These are phyloP conservation scores for Phytophthora citricola DNA, from an alignment of 352 stramenopile genomes.

Conservation along the genomic window DNA sequence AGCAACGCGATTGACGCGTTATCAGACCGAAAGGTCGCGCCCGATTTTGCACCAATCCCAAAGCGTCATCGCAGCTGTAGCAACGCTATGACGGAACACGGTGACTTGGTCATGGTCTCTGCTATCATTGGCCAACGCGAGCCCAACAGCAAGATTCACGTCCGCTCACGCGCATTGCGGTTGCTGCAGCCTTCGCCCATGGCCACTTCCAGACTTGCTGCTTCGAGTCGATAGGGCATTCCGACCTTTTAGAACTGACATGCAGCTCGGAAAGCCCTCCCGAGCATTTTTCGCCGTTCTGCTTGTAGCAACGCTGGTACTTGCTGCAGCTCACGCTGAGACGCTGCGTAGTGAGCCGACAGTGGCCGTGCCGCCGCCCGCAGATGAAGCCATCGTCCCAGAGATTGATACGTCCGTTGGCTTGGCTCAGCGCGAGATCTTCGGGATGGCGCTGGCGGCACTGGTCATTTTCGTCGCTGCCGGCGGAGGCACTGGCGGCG, in stretches of 20 bases:
- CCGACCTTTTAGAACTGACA: neutral
- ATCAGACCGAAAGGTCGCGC: conserved; percentile 17
- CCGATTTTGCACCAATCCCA: conserved; percentile 10
- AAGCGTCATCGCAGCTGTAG: conserved; percentile 8
- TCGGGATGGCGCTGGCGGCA: conserved; percentile 55
- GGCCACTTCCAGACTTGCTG: conserved; percentile 19
- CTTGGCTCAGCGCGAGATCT: conserved; percentile 50
- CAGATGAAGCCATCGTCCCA: conserved; percentile 18
- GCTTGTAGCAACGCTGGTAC: conserved; percentile 1
- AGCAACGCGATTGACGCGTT: conserved; percentile 4
- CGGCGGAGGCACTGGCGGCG: conserved; percentile 90
- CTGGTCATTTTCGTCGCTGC: conserved; percentile 89
- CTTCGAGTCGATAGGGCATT: neutral
- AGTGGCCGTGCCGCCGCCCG: neutral
- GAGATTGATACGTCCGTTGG: conserved; percentile 18
- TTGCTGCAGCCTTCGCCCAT: neutral
- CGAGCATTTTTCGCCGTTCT: neutral
- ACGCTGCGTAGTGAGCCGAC: conserved; percentile 18
- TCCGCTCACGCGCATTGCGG: conserved; percentile 1
- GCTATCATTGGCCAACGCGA: conserved; percentile 1
- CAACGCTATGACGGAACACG: no score
- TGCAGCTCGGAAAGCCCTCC: conserved; percentile 6
- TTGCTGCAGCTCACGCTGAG: conserved; percentile 7
- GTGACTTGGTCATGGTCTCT: conserved; percentile 12
- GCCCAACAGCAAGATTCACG: conserved; percentile 15